phyloP scores from a whole-genome alignment of 23 red algal genomes.

The Gracilaria caudata region DNA sequence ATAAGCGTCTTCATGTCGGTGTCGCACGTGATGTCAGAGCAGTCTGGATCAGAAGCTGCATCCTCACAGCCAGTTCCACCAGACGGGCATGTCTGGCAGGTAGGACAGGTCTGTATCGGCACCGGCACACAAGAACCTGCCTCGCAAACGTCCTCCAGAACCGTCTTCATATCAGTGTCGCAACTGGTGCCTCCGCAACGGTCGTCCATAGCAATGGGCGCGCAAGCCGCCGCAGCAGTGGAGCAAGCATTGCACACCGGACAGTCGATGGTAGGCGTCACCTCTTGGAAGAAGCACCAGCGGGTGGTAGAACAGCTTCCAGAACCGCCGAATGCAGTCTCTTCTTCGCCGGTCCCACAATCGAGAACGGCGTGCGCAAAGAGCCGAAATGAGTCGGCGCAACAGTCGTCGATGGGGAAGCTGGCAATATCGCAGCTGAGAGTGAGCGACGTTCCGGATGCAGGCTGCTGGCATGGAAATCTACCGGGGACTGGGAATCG shows the following conservation, averaged over 20 bases:
- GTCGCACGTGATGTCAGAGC: background rate
- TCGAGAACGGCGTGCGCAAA: background rate
- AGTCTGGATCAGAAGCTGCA: background rate
- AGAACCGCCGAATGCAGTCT: slow-evolving; percentile 1
- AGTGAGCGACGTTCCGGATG: background rate
- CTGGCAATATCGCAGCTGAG: background rate
- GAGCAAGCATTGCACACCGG: too few relatives aligned
- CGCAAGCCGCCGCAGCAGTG: too few relatives aligned
- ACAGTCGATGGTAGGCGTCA: background rate
- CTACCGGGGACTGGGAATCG: background rate
- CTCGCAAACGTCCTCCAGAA: background rate
- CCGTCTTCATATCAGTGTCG: background rate
- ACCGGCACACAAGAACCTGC: background rate
- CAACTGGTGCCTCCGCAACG: background rate
- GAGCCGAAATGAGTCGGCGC: background rate
- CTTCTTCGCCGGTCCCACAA: background rate
- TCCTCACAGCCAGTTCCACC: background rate
- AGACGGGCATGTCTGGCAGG: background rate
- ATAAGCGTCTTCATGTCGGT: background rate
- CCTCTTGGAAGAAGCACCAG: background rate
- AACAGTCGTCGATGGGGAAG: background rate
- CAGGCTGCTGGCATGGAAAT: background rate
- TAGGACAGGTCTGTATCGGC: too few relatives aligned
- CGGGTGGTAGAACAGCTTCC: background rate
- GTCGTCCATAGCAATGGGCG: too few relatives aligned